Percentiles rank a stretch among this genome's conserved stretches.
phyloP scores from a whole-genome alignment of 2,329 filamentous ascomycete species.

The Ilyonectria sp. region DNA sequence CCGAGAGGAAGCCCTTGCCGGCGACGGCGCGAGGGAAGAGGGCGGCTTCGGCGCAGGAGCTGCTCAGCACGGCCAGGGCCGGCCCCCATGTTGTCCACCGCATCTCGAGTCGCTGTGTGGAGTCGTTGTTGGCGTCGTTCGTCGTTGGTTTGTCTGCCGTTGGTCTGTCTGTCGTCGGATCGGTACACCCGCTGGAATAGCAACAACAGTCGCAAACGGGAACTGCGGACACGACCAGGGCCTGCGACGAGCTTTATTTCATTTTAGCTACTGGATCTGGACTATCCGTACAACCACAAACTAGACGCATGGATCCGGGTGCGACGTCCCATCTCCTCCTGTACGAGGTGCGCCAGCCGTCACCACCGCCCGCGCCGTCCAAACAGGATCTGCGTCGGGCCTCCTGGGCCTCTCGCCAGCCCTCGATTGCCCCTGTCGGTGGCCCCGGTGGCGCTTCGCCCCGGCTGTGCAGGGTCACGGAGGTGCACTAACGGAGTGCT shows the following conservation, averaged over 20 bases:
- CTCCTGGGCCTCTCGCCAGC: not conserved
- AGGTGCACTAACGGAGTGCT: slow-evolving; percentile 26
- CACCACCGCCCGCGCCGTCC: not conserved
- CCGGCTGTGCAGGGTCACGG: slow-evolving; percentile 24
- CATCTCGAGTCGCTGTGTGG: slow-evolving; percentile 29
- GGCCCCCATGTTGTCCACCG: slow-evolving; percentile 44
- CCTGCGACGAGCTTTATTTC: slow-evolving; percentile 23
- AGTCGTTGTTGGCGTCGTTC: not conserved
- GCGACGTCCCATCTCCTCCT: not conserved
- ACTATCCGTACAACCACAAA: not conserved
- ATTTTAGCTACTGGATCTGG: not conserved
- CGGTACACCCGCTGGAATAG: not conserved
- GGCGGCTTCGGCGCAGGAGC: slow-evolving; percentile 32
- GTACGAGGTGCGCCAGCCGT: not conserved
- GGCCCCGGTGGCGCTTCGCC: slow-evolving; percentile 31
- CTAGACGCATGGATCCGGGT: not conserved
- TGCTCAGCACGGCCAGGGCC: slow-evolving; percentile 34
- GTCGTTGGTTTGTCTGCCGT: no score
- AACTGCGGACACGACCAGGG: not conserved
- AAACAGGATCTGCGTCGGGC: not conserved
- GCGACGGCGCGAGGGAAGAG: slow-evolving; percentile 48
- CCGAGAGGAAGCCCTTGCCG: slow-evolving; percentile 56
- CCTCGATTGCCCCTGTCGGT: slow-evolving; percentile 24
- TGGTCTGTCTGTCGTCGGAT: not conserved
- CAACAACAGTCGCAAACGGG: not conserved